Evolutionary conservation across 441 rosid genomes (phyloP).

Genomic region (Geranium incanum): DNA sequence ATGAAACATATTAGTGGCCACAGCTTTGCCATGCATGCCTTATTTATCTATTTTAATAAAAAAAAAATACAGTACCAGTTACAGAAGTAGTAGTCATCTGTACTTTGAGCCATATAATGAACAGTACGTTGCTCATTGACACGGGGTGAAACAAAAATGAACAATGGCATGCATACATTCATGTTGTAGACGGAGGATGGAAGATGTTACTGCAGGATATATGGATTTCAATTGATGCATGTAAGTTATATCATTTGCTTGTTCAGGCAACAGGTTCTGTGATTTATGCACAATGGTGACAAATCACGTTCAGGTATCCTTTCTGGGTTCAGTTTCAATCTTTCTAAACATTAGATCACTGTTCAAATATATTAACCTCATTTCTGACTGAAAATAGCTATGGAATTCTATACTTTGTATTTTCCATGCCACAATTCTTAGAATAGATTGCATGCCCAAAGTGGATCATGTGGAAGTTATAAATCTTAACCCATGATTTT

Average conservation of each 20-base stretch:
- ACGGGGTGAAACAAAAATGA: not conserved
- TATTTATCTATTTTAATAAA: too few species aligned
- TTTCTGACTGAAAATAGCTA: not conserved
- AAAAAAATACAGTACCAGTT: not conserved
- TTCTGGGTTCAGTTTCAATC: not conserved
- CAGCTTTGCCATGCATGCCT: not conserved
- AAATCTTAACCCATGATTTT: not conserved
- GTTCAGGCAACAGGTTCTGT: not conserved
- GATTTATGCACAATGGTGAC: conserved; percentile 5
- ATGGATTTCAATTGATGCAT: not conserved
- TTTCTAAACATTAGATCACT: not conserved
- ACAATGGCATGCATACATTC: not conserved
- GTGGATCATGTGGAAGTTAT: not conserved
- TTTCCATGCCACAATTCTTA: not conserved
- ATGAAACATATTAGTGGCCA: not conserved
- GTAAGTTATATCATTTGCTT: not conserved
- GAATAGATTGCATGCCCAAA: not conserved
- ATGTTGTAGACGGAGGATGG: not conserved
- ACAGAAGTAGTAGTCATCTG: not conserved
- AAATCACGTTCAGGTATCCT: not conserved
- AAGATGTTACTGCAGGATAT: not conserved
- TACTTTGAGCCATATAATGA: not conserved
- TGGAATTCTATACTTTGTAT: not conserved
- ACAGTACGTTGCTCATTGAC: not conserved
- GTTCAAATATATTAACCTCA: not conserved